Evolutionary conservation across 345 rosid genomes (phyloP).

Genomic region (Cochlearia excelsa): DNA sequence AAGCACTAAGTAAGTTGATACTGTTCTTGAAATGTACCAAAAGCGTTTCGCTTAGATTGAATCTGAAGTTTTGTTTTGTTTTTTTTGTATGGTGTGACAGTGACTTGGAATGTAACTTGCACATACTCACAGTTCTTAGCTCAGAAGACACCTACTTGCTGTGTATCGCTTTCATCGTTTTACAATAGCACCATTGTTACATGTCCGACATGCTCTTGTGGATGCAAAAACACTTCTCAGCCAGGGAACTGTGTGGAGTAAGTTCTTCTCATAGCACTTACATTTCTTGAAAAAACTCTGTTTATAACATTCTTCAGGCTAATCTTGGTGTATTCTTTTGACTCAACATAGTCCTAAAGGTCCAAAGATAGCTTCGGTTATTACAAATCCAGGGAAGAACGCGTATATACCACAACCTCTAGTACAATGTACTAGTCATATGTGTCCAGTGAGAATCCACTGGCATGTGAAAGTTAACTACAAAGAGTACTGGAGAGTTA

Average conservation of each 20-base stretch:
- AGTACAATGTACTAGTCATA: conserved; percentile 60
- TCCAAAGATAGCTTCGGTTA: conserved; percentile 33
- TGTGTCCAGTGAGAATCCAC: conserved; percentile 69
- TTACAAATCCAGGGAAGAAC: conserved; percentile 32
- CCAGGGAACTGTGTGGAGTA: conserved; percentile 56
- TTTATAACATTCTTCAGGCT: background rate
- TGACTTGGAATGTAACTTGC: conserved; percentile 94
- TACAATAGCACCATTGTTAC: conserved; percentile 68
- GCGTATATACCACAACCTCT: conserved; percentile 37
- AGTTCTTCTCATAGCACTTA: conserved; percentile 32
- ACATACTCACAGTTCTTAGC: conserved; percentile 78
- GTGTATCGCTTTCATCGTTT: conserved; percentile 81
- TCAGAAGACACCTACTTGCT: conserved; percentile 68
- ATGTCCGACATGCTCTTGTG: conserved; percentile 77
- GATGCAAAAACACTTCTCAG: conserved; percentile 58
- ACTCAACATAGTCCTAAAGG: conserved; percentile 24
- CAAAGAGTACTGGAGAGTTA: conserved; percentile 66
- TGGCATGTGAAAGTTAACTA: conserved; percentile 72
- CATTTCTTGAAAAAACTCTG: conserved; percentile 37
- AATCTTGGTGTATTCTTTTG: background rate
- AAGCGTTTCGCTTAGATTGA: background rate
- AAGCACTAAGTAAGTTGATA: conserved; percentile 58
- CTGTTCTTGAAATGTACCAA: conserved; percentile 9
- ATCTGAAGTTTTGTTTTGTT: conserved; percentile 5
- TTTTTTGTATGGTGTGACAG: conserved; percentile 37